Percentiles rank a stretch among this genome's conserved stretches.
Evolutionary conservation across 2,329 filamentous ascomycete genomes (phyloP).

Genomic region (Lachnellula subtilissima): DNA sequence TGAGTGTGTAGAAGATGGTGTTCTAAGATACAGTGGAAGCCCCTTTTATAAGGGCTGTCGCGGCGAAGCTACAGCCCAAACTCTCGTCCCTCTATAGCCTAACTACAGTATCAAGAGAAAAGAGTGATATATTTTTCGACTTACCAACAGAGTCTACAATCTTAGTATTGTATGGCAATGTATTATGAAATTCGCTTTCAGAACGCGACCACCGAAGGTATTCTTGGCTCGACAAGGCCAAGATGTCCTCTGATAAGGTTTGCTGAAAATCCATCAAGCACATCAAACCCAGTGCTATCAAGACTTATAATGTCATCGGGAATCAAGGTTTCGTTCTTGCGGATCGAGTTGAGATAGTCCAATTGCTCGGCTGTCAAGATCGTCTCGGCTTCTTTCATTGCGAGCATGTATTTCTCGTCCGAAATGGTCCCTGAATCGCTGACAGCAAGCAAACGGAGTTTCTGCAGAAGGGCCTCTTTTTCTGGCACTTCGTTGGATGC

Average conservation of each 20-base stretch:
- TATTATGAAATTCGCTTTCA: too few species aligned
- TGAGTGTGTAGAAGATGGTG: too few species aligned
- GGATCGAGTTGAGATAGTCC: neutral
- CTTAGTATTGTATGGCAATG: too few species aligned
- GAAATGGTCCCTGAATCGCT: neutral
- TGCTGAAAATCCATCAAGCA: conserved; percentile 10
- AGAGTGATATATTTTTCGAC: too few species aligned
- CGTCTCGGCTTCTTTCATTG: neutral
- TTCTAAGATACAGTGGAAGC: too few species aligned
- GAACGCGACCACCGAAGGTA: neutral
- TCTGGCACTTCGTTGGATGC: neutral
- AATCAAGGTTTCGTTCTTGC: neutral
- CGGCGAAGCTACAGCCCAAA: too few species aligned
- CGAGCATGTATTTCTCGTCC: neutral
- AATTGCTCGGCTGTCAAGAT: neutral
- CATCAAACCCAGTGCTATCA: neutral
- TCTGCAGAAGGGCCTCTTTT: neutral
- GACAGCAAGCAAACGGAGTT: neutral
- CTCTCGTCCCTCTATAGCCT: too few species aligned
- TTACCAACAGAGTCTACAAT: too few species aligned
- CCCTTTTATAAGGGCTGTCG: too few species aligned
- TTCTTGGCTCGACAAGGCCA: conserved; percentile 29
- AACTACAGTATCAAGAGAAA: too few species aligned
- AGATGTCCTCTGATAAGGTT: conserved; percentile 2
- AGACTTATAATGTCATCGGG: neutral